These are phyloP conservation scores for Cladobotryum protrusum DNA, from an alignment of 2,329 filamentous ascomycete genomes.

Conservation along the genomic window DNA sequence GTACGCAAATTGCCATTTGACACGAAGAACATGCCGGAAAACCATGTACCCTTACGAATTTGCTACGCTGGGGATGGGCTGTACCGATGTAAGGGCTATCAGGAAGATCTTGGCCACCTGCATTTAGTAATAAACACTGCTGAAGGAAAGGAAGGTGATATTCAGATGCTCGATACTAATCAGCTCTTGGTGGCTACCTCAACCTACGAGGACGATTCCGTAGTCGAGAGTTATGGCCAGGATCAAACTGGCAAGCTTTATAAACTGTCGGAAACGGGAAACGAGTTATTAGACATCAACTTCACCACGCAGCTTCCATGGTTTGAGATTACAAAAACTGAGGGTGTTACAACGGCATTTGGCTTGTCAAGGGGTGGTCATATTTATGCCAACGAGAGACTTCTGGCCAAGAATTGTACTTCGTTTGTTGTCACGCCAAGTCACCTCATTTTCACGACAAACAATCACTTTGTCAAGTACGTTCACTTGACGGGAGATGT, in stretches of 20 bases:
- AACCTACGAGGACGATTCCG: slow-evolving; percentile 24
- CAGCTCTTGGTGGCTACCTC: slow-evolving; percentile 24
- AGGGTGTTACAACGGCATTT: slow-evolving; percentile 40
- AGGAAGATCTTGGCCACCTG: slow-evolving; percentile 19
- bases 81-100: slow-evolving; percentile 28
- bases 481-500: slow-evolving; percentile 64
- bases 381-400: slow-evolving; percentile 68
- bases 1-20: slow-evolving; percentile 34
- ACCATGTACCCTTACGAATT: slow-evolving; percentile 26
- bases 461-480: slow-evolving; percentile 88
- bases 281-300: slow-evolving; percentile 29
- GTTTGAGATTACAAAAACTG: slow-evolving; percentile 41
- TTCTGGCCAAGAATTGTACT: slow-evolving; percentile 80
- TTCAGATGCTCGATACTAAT: slow-evolving; percentile 15
- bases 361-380: slow-evolving; percentile 71
- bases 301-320: slow-evolving; percentile 47
- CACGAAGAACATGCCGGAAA: slow-evolving; percentile 15
- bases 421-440: slow-evolving; percentile 77
- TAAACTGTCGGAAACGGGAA: slow-evolving; percentile 27
- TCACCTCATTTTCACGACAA: slow-evolving; percentile 89
- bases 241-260: slow-evolving; percentile 41
- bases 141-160: slow-evolving; percentile 12
- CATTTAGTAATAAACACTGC: slow-evolving; percentile 19
- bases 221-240: slow-evolving; percentile 37
- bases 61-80: slow-evolving; percentile 22